Evolutionary conservation across 2,329 filamentous ascomycete species (phyloP).

Genomic region (Ceratocystis ficicola): DNA sequence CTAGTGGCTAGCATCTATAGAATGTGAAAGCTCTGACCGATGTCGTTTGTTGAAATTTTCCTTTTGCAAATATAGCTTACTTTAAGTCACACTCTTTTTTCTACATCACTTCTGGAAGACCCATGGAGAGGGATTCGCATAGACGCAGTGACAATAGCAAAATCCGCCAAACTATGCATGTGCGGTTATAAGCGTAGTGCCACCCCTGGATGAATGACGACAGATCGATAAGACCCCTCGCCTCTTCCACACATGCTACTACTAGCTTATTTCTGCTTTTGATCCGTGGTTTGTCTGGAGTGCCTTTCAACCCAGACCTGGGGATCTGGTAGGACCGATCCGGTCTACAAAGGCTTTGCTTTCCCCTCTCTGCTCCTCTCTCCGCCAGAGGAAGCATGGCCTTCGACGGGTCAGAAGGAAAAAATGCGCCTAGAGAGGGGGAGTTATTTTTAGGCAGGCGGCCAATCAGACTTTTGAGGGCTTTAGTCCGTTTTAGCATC

Average conservation of each 20-base stretch:
- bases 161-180: not conserved
- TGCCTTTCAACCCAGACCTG: not conserved
- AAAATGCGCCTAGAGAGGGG: not conserved
- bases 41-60: too few species aligned
- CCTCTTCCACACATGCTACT: not conserved
- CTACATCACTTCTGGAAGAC: not conserved
- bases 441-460: constrained; percentile 3
- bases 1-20: too few species aligned
- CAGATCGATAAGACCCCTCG: not conserved
- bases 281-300: too few species aligned
- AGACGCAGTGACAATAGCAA: not conserved
- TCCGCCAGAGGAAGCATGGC: too few species aligned
- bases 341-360: too few species aligned
- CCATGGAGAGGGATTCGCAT: not conserved
- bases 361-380: too few species aligned
- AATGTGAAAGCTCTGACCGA: too few species aligned
- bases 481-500: not conserved
- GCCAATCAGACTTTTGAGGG: constrained; percentile 3
- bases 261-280: too few species aligned
- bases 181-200: constrained; percentile 1
- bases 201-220: not conserved
- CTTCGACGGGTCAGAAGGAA: too few species aligned
- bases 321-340: too few species aligned
- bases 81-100: too few species aligned
- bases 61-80: too few species aligned